Evolutionary conservation across 1,284 basidiomycete genomes (phyloP).

Genomic region (Athelia sp.): DNA sequence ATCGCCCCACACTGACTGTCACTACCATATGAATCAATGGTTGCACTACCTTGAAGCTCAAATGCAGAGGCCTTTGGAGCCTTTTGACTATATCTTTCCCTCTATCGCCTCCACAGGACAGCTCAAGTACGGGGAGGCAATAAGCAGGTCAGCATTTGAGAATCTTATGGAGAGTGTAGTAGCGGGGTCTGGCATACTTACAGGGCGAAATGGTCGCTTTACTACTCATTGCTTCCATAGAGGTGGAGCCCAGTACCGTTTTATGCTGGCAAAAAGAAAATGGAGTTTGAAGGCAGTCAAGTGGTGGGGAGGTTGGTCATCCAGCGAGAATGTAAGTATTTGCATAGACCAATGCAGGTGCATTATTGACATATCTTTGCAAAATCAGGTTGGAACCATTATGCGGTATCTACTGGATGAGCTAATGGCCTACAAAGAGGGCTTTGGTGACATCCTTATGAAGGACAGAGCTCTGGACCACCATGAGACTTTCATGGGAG

Average conservation of each 20-base stretch:
- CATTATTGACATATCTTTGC: background rate
- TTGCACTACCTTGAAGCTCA: conserved; percentile 8
- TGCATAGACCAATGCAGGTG: background rate
- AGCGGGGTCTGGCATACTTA: conserved; percentile 6
- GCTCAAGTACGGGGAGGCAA: conserved; percentile 12
- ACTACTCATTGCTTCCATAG: conserved; percentile 17
- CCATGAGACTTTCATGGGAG: conserved; percentile 14
- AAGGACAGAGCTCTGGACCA: conserved; percentile 6
- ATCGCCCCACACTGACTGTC: conserved; percentile 14
- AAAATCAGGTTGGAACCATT: conserved; percentile 11
- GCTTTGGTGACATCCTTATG: conserved; percentile 15
- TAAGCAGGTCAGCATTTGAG: conserved; percentile 10
- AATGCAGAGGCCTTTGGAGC: conserved; percentile 6
- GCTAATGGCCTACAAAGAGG: conserved; percentile 15
- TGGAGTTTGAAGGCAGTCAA: conserved; percentile 17
- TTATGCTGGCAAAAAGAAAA: conserved; percentile 13
- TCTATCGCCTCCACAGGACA: conserved; percentile 12
- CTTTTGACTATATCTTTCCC: conserved; percentile 9
- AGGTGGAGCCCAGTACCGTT: conserved; percentile 16
- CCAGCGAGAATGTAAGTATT: conserved; percentile 12
- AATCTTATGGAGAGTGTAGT: conserved; percentile 8
- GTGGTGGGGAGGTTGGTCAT: conserved; percentile 19
- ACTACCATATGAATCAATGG: conserved; percentile 11
- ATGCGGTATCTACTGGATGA: conserved; percentile 17
- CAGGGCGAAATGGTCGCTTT: conserved; percentile 10